Evolutionary conservation across 176 grass and related monocot genomes (phyloP), one percentile per base, ranked within the genome.

Genomic region (Paspalum vaginatum): DNA sequence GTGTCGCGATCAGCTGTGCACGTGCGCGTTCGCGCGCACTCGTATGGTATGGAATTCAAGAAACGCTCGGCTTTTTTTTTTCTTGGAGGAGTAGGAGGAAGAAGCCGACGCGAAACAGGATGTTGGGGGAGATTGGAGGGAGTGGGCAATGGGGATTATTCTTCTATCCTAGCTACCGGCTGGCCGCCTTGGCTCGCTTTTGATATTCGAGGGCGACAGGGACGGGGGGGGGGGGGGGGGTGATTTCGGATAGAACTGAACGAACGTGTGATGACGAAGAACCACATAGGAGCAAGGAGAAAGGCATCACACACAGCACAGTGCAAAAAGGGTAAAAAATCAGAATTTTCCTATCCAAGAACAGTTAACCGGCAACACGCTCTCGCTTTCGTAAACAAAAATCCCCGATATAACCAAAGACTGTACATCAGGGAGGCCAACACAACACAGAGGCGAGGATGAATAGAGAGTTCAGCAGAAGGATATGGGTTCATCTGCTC

Each of bases 201-300:
- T 77, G 66, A 21, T 71, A 59, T 67, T 61, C 14, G 72, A 71
- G 27, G 48, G 20, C 24, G 87, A 89, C 82, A 81, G 20, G 40
- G 82, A 85, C 87, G 4, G 77, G 25, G 77, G 71, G 32, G n/a
- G n/a, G n/a, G n/a, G n/a, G n/a, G n/a, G n/a, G n/a, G n/a, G n/a
- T n/a, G n/a, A 50, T 13, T 85, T 81, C 32, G 82, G 78, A 85
- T 85, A 81, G 65, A 85, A 72, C 8, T 52, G 75, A 42, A n/a
- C 24, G 66, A 48, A 49, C 64, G 77, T 89, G 87, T 58, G 87
- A 85, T 65, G 87, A 89, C 77, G 11, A 77, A 59, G 65, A 89
- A 89, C 72, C 82, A 58, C 82, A 81, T 89, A 68, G 83, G 65
- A 38, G 83, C 17, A 68, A 37, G 55, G 65, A 61, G 73, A 81